Evolutionary conservation across 2,329 filamentous ascomycete species (phyloP).

Genomic region (Phoma herbarum): DNA sequence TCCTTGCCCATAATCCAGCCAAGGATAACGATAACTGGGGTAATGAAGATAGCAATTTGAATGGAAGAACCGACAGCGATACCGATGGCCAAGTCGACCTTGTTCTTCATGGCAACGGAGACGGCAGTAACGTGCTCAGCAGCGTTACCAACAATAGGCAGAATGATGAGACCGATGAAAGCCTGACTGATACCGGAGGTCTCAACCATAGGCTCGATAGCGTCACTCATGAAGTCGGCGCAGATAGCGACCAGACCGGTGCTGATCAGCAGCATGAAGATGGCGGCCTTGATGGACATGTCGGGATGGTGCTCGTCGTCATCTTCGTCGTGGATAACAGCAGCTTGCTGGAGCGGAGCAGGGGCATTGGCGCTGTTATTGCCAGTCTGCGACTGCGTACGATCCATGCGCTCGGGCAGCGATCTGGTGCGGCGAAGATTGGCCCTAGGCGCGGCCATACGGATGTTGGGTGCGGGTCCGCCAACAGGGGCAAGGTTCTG

Average conservation of each 20-base stretch:
- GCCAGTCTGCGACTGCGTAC: conserved; percentile 29
- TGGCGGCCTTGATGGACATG: conserved; percentile 67
- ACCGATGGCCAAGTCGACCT: conserved; percentile 84
- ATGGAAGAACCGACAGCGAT: conserved; percentile 83
- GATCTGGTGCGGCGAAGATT: conserved; percentile 48
- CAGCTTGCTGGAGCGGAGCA: conserved; percentile 29
- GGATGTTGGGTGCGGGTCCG: conserved; percentile 42
- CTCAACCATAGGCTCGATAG: conserved; percentile 73
- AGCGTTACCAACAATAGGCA: conserved; percentile 85
- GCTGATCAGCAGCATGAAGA: conserved; percentile 63
- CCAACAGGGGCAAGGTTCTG: conserved; percentile 46
- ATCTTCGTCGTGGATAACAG: conserved; percentile 31
- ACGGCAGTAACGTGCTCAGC: conserved; percentile 84
- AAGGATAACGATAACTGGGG: conserved; percentile 77
- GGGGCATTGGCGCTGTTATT: conserved; percentile 31
- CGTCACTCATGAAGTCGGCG: conserved; percentile 77
- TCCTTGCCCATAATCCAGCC: conserved; percentile 79
- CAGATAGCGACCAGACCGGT: conserved; percentile 68
- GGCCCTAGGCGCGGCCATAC: conserved; percentile 42
- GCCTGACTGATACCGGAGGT: conserved; percentile 70
- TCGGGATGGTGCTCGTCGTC: conserved; percentile 45
- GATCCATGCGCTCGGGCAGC: conserved; percentile 49
- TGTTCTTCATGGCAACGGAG: conserved; percentile 81
- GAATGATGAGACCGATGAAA: conserved; percentile 80
- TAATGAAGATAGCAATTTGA: conserved; percentile 80